Evolutionary conservation across 108 stramenopile species (phyloP), one percentile per base, ranked within the genome.

Genomic region (Tribonema minus): DNA sequence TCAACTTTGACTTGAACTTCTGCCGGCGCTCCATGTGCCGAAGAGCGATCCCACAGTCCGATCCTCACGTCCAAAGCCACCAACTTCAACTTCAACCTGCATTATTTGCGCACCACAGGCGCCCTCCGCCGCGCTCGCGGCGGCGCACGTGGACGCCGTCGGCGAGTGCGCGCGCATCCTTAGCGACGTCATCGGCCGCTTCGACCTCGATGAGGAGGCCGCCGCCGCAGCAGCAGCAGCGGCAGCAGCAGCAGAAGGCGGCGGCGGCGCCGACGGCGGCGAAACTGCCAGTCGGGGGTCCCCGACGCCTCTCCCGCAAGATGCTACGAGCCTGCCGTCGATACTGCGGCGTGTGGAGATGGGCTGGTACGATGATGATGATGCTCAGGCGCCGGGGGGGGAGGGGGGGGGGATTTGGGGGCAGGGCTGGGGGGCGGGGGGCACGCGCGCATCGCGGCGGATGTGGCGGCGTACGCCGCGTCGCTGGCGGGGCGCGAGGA

Each of bases 301-400:
- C 26, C 54, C 9, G 27, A 31, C 12, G 25, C 2, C 27, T 25
- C 26, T 31, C 30, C 37, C 38, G 32, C 30, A 72, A 62, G 71
- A 38, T 59, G 60, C 71, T 61, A 35, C 20, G 61, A 23, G 71
- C 61, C 37, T 72, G 61, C 61, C 61, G 6, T 61, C 71, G 20
- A 72, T 72, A 12, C 60, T 62, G 60, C 61, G 38, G 71, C 71
- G 71, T 5, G 37, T 54, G 29, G 71, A 72, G 61, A 72, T 32
- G 25, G 71, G 71, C 29, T 72, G 71, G 71, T 72, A 72, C 6
- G 71, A 72, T n/a, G n/a, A n/a, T n/a, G n/a, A n/a, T n/a, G n/a
- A n/a, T n/a, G 29, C 60, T 72, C 0, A 38, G 62, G 38, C 37
- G 61, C 20, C 38, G 37, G 28, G 37, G 38, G 33, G 37, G 62